A percentile compares a stretch with the other conserved stretches of the same genome.
Conservation (phyloP, 176 grass and related monocot species). For the Carex littledalei region DNA sequence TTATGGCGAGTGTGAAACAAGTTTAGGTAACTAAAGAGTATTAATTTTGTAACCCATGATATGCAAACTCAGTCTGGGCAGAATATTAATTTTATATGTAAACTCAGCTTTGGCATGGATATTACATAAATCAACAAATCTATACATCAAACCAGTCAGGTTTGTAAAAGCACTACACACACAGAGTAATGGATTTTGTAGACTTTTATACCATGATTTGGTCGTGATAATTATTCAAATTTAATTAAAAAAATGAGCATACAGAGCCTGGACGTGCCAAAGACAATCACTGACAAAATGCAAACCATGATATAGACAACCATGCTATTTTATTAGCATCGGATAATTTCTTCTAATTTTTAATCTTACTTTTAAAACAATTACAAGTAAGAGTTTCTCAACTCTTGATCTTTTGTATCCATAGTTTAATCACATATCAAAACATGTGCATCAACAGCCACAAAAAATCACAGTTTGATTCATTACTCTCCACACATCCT, state of each 20-base stretch:
- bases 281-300: slow-evolving; percentile 7
- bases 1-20: not conserved
- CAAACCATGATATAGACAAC: slow-evolving; percentile 14
- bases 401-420: slow-evolving; percentile 2
- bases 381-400: slow-evolving; percentile 2
- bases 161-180: not conserved
- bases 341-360: not conserved
- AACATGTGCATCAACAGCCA: not conserved
- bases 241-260: too few species aligned
- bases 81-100: not conserved
- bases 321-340: not conserved
- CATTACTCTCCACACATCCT: too few species aligned
- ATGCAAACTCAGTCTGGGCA: not conserved
- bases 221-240: too few species aligned
- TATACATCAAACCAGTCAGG: not conserved
- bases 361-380: not conserved
- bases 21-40: not conserved
- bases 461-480: not conserved
- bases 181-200: not conserved
- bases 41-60: not conserved
- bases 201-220: too few species aligned
- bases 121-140: not conserved
- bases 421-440: not conserved
- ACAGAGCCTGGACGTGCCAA: too few species aligned
- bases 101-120: not conserved